Conservation (phyloP, 371 early-diverging fungal species). For the Syncephalastrum monosporum region DNA sequence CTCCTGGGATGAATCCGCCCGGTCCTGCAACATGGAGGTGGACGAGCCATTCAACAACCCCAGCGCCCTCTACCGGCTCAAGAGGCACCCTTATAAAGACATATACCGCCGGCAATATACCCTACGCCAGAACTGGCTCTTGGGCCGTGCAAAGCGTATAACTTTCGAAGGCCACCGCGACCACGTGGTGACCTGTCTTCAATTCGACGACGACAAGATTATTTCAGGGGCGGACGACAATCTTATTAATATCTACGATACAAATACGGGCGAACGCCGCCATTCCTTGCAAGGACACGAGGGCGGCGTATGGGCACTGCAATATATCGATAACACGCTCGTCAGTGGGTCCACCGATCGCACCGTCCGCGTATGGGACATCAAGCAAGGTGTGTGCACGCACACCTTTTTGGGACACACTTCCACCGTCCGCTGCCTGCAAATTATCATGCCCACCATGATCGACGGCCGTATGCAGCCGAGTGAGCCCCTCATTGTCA, state of each 20-base stretch:
- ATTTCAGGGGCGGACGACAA: slow-evolving; percentile 91
- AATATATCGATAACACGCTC: slow-evolving; percentile 81
- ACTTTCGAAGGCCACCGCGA: slow-evolving; percentile 72
- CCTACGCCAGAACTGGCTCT: slow-evolving; percentile 82
- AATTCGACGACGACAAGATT: slow-evolving; percentile 91
- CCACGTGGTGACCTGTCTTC: slow-evolving; percentile 90
- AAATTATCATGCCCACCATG: slow-evolving; percentile 78
- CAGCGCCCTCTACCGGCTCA: slow-evolving; percentile 7
- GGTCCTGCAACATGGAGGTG: too few relatives aligned
- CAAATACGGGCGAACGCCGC: slow-evolving; percentile 67
- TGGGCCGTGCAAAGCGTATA: slow-evolving; percentile 69
- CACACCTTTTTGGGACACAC: slow-evolving; percentile 93
- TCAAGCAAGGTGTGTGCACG: slow-evolving; percentile 82
- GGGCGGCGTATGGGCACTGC: slow-evolving; percentile 98
- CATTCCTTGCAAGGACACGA: slow-evolving; percentile 88
- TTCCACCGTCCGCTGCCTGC: slow-evolving; percentile 94
- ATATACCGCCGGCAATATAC: slow-evolving; percentile 77
- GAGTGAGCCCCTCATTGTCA: slow-evolving; percentile 81
- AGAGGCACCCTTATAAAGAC: slow-evolving; percentile 68
- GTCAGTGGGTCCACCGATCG: slow-evolving; percentile 98
- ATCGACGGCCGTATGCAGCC: slow-evolving; percentile 63
- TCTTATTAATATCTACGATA: slow-evolving; percentile 87
- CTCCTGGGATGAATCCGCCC: too few relatives aligned
- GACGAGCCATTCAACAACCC: too few relatives aligned
- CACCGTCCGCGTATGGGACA: slow-evolving; percentile 96